Evolutionary conservation across 2,329 filamentous ascomycete genomes (phyloP).

Genomic region (Aspergillus sclerotialis): DNA sequence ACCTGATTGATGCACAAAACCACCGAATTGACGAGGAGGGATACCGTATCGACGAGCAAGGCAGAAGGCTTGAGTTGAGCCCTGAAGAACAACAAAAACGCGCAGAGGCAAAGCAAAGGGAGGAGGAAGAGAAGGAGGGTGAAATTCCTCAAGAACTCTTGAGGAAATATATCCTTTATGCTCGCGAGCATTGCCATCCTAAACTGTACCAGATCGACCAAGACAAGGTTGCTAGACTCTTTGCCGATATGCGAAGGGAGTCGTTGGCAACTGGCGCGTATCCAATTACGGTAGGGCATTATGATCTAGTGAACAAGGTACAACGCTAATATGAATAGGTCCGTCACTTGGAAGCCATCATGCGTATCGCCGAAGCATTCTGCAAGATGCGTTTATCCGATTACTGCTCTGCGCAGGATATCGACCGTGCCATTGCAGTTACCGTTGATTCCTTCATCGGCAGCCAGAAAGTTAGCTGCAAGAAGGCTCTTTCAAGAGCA

Average conservation of each 20-base stretch:
- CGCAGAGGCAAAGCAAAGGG: slow-evolving; percentile 32
- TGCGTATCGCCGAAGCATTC: slow-evolving; percentile 89
- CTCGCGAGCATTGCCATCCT: slow-evolving; percentile 77
- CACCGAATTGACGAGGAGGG: slow-evolving; percentile 57
- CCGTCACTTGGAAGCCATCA: slow-evolving; percentile 94
- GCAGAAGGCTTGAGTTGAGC: slow-evolving; percentile 23
- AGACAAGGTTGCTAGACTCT: slow-evolving; percentile 89
- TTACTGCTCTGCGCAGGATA: slow-evolving; percentile 82
- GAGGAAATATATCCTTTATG: slow-evolving; percentile 94
- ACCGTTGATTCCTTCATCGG: slow-evolving; percentile 94
- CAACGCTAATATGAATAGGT: slow-evolving; percentile 52
- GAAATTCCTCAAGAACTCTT: slow-evolving; percentile 87
- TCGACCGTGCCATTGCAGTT: slow-evolving; percentile 94
- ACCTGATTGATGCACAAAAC: slow-evolving; percentile 38
- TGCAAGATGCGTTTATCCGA: slow-evolving; percentile 98
- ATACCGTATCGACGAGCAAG: slow-evolving; percentile 41
- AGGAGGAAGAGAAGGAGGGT: slow-evolving; percentile 50
- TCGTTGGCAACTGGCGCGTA: slow-evolving; percentile 91
- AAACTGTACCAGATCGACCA: slow-evolving; percentile 97
- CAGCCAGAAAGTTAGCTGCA: slow-evolving; percentile 94
- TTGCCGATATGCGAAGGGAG: slow-evolving; percentile 93
- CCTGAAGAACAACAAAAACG: slow-evolving; percentile 42
- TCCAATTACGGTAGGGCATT: slow-evolving; percentile 93
- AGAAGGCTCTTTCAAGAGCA: slow-evolving; percentile 86
- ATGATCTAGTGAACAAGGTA: too few relatives aligned